Evolutionary conservation across 306 rosid species (phyloP), one percentile per base, ranked within the genome.

Genomic region (Delonix regia): DNA sequence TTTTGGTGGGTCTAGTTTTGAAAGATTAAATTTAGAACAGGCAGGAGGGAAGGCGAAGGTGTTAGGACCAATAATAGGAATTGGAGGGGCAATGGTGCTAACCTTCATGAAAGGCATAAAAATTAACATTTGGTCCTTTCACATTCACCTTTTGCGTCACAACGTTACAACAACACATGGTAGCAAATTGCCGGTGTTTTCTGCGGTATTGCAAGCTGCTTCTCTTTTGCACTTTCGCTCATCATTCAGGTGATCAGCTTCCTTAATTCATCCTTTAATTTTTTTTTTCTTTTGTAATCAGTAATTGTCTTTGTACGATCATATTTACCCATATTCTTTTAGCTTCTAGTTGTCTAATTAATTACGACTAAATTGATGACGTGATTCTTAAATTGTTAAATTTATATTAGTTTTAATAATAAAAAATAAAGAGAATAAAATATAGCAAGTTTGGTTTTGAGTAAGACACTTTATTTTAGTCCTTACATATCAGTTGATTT

Each of bases 241-340:
- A 78, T 85, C 30, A 75, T 85, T 78, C 88, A 85, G 88, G 88
- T 82, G n/a, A n/a, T n/a, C 60, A 30, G 41, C 34, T 24, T n/a
- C n/a, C n/a, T n/a, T n/a, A n/a, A n/a, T n/a, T n/a, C n/a, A n/a
- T n/a, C n/a, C n/a, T n/a, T n/a, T n/a, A n/a, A n/a, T n/a, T n/a
- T n/a, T n/a, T n/a, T n/a, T n/a, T 36, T 36, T 8, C 41, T 36
- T 36, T 36, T 36, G 7, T 36, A 36, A 36, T 8, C 41, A 36
- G 6, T 36, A 36, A 36, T 36, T 7, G 7, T 36, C 0, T 0
- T 4, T 4, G 41, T 36, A 4, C 41, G 1, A 5, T 36, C 41
- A 36, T 36, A n/a, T n/a, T n/a, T 2, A 6, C 1, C 41, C 41
- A 36, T n/a, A 36, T 30, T 30, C 33, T 30, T 30, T 30, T 30